phyloP scores from a whole-genome alignment of 78 protist genomes.

The Guillardia theta region DNA sequence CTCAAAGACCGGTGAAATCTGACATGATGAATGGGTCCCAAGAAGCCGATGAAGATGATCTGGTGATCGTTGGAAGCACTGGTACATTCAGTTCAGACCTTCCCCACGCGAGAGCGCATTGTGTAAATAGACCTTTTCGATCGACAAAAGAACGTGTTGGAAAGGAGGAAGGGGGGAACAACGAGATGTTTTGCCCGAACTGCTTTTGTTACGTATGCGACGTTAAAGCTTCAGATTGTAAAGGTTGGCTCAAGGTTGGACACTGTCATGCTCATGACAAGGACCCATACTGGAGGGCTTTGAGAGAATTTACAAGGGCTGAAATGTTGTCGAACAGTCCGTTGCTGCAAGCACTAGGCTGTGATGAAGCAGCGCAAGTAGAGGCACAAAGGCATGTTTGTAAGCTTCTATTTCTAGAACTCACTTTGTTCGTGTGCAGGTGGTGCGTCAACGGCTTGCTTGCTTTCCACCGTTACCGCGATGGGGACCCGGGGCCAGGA shows the following conservation, averaged over 20 bases:
- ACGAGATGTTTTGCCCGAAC: neutral
- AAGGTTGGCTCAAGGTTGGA: neutral
- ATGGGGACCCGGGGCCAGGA: neutral
- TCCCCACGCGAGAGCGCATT: neutral
- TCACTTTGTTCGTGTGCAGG: neutral
- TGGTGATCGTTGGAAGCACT: neutral
- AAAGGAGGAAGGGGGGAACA: neutral
- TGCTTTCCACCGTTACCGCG: conserved; percentile 12
- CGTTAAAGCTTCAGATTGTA: neutral
- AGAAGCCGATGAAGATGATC: neutral
- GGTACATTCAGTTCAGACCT: neutral
- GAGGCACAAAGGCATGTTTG: neutral
- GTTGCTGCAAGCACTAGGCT: neutral
- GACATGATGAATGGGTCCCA: too few relatives aligned
- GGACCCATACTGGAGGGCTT: conserved; percentile 1
- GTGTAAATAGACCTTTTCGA: neutral
- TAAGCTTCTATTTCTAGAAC: neutral
- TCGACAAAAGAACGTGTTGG: neutral
- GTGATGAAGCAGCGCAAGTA: neutral
- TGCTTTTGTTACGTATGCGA: conserved; percentile 20
- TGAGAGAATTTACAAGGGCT: neutral
- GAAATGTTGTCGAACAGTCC: neutral
- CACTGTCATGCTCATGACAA: conserved; percentile 6
- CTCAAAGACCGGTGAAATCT: too few relatives aligned
- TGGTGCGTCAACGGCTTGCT: conserved; percentile 19